Percentiles rank a stretch among this genome's conserved stretches.
These are phyloP conservation scores for Jaltomata sinuosa DNA, from an alignment of 257 asterid species.

Conservation along the genomic window DNA sequence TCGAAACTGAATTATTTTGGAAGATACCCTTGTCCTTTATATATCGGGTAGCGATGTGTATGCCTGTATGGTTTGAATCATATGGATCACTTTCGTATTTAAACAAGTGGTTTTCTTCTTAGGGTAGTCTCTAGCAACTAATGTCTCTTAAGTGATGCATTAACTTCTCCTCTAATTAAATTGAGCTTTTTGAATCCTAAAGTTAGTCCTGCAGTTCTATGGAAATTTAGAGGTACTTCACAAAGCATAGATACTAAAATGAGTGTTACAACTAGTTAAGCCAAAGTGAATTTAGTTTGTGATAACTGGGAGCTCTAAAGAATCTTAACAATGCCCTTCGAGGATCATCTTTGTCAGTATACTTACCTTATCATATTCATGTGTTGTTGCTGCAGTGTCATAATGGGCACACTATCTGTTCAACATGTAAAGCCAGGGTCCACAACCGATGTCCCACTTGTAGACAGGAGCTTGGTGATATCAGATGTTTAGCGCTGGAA, in stretches of 20 bases:
- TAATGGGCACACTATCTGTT: conserved; percentile 84
- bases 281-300: not conserved
- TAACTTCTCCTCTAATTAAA: not conserved
- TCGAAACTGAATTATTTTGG: not conserved
- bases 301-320: not conserved
- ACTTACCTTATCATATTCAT: not conserved
- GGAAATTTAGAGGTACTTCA: not conserved
- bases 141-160: not conserved
- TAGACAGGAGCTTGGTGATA: conserved; percentile 86
- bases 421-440: conserved; percentile 80
- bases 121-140: not conserved
- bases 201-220: not conserved
- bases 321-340: not conserved
- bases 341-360: not conserved
- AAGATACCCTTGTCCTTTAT: not conserved
- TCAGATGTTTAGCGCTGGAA: conserved; percentile 88
- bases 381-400: conserved; percentile 51
- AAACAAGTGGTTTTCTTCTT: not conserved
- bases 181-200: not conserved
- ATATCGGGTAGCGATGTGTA: not conserved
- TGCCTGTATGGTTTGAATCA: not conserved
- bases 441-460: conserved; percentile 87
- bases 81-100: not conserved
- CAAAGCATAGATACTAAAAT: not conserved
- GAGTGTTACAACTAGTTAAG: not conserved